Base-by-base conservation (phyloP, 2,329 filamentous ascomycete genomes). In the Exophiala sp. region DNA sequence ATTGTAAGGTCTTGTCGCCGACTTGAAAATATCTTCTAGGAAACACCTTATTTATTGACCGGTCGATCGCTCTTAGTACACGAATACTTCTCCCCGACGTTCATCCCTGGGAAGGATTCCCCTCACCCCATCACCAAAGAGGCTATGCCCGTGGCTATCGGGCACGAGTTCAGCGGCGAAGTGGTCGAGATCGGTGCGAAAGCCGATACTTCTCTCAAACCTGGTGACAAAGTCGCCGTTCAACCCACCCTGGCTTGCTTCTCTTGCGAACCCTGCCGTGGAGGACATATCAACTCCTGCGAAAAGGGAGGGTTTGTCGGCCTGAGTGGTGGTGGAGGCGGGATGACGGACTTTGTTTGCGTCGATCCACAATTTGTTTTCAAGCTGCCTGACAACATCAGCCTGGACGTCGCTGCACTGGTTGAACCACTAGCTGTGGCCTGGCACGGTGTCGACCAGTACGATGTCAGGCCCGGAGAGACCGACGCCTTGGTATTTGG, bases 161-260 rank as follows among this genome's bases (percentile, higher is more conserved):
- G 85, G 21, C 84, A 87, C 63, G 85, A 87, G 64, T 84, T 87
- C 66, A 80, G 77, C 3, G 84, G 84, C 9, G 75, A 76, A 1
- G 72, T 87, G 32, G 73, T 77, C 9, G 80, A 84, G 59, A 69
- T 86, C n/a, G 83, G 83, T 0, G 63, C 71, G 0, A 74, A 69
- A 1, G 77, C 83, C 1, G 67, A 55, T 3, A 62, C 60, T 16
- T 46, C 58, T 63, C 69, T 85, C 44, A 70, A 75, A 40, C 65
- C 78, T 1, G 83, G 83, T 1, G 78, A 86, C 57, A 70, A 74
- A 14, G 82, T 85, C 14, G 80, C 77, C 4, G 73, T 86, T 3
- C 80, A 83, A 58, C 84, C 84, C 2, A 83, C 78, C 9, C 73
- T 86, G 44, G 80, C 73, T 54, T 84, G 83, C 65, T 73, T 76